phyloP scores from a whole-genome alignment of 495 filamentous ascomycete genomes.

The Opeltia flavorubescens region DNA sequence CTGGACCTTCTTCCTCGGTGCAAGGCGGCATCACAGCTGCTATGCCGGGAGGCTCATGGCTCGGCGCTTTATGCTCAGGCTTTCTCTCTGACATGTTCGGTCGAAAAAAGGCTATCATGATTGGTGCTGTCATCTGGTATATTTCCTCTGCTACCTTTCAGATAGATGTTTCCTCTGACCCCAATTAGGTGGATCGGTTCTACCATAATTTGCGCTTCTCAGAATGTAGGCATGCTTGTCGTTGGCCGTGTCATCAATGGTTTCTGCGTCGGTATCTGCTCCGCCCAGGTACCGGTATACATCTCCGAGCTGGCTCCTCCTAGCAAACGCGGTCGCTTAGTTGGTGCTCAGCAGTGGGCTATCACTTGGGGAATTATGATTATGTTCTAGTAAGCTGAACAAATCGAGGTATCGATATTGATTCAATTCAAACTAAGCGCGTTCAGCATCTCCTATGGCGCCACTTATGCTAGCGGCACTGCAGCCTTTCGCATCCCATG shows the following conservation, averaged over 20 bases:
- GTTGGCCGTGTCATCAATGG: constrained; percentile 58
- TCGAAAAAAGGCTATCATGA: constrained; percentile 54
- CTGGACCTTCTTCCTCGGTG: constrained; percentile 38
- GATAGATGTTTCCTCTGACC: constrained; percentile 36
- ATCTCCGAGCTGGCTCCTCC: constrained; percentile 67
- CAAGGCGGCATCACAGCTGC: constrained; percentile 54
- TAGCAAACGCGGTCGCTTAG: constrained; percentile 63
- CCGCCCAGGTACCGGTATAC: constrained; percentile 64
- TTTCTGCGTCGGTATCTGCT: constrained; percentile 61
- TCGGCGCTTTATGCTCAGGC: constrained; percentile 50
- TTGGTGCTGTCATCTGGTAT: constrained; percentile 58
- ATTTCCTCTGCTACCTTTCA: constrained; percentile 26
- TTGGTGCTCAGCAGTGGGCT: constrained; percentile 61
- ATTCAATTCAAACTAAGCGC: neutral
- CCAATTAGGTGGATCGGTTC: constrained; percentile 42
- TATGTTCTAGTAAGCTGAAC: constrained; percentile 38
- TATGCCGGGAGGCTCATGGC: constrained; percentile 67
- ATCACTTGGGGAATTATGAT: constrained; percentile 61
- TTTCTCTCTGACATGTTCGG: constrained; percentile 56
- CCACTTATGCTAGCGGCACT: constrained; percentile 47
- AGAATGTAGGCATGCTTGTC: constrained; percentile 53
- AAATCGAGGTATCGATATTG: neutral
- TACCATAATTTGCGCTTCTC: constrained; percentile 52
- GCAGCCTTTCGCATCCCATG: constrained; percentile 61
- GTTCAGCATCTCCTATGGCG: constrained; percentile 56